Base-by-base conservation (phyloP, 2,329 filamentous ascomycete species). In the Aspergillus fructus region DNA sequence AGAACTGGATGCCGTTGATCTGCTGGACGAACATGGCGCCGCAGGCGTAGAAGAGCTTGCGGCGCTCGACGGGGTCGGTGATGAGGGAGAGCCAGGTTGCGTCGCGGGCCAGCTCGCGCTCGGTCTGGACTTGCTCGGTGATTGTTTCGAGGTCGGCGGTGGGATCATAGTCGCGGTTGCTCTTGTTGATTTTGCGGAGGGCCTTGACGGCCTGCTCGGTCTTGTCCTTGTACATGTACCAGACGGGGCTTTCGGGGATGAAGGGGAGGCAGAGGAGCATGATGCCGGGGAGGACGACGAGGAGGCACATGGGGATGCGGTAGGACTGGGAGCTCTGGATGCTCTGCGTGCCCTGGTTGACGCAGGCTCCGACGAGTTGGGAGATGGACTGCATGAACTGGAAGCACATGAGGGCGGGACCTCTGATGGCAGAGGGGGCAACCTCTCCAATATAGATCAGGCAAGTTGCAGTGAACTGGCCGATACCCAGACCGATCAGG, bases 1-100 rank as follows among this genome's bases (percentile, higher is more conserved):
- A 79, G 68, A 74, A 81, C 48, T 78, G 75, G 52, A 81, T 80
- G 19, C 79, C 78, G 68, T 78, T 78, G 67, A 81, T 78, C 67
- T 81, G 78, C 62, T 81, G 78, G 2, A 77, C 75, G 40, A 78
- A 69, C 57, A 81, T 67, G 21, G 76, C 78, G 11, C 78, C 79
- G 7, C 72, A 73, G 15, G 73, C 72, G 63, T 74, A 80, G 21
- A 81, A 66, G 12, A 80, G 66, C 64, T 81, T 82, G 30, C 77
- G 73, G 15, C 78, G 70, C 64, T 81, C 79, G 34, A 80, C 68
- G 0, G 78, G 78, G 41, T 81, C 77, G 0, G 63, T 71, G 55
- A 80, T 15, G 2, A 80, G 70, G 5, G 73, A 68, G 11, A 56
- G 47, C 79, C 78, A 81, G 5, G 68, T 68, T 1, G 76, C 73